Evolutionary conservation across 129 eudicot genomes (phyloP), one percentile per base, ranked within the genome.

Genomic region (Escallonia rubra): DNA sequence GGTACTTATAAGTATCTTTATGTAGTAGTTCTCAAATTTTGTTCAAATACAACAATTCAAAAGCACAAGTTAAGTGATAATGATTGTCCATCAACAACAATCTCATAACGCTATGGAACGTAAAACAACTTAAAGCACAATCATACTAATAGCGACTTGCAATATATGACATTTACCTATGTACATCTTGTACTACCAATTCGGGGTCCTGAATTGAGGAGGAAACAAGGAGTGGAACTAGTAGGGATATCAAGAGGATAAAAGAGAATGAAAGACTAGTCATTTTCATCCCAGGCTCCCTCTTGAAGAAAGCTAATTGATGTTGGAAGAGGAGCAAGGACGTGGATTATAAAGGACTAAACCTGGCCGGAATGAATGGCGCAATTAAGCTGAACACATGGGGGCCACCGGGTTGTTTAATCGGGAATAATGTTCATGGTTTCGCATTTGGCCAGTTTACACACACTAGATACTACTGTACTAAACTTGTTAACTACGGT

Each of bases 361-460:
- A 53, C 57, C 91, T 23, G 34, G 34, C 34, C 96, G 90, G 79
- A 78, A 78, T 63, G 65, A 75, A 86, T 75, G 96, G 96, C 94
- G 96, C 72, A 83, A 89, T 81, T 82, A 56, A 78, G 62, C 41
- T 48, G 53, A 70, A 38, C 12, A 13, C 52, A 41, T 64, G 45
- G 77, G 34, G 69, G 15, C 75, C 63, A 51, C 60, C 54, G 60
- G 74, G 43, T 2, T 45, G 49, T 15, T 68, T 59, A 42, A 42
- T 13, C 54, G n/a, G 50, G 55, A 14, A 60, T 64, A 64, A 38
- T 41, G 14, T 57, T 62, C 61, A 60, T 55, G 15, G 40, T 53
- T 81, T 76, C 79, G 72, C 79, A 72, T 15, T 68, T 63, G 40
- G 51, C 65, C 40, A 45, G 75, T 67, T 78, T 78, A 67, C 42